phyloP scores from a whole-genome alignment of 371 early-diverging fungal species.

The Apophysomyces variabilis region DNA sequence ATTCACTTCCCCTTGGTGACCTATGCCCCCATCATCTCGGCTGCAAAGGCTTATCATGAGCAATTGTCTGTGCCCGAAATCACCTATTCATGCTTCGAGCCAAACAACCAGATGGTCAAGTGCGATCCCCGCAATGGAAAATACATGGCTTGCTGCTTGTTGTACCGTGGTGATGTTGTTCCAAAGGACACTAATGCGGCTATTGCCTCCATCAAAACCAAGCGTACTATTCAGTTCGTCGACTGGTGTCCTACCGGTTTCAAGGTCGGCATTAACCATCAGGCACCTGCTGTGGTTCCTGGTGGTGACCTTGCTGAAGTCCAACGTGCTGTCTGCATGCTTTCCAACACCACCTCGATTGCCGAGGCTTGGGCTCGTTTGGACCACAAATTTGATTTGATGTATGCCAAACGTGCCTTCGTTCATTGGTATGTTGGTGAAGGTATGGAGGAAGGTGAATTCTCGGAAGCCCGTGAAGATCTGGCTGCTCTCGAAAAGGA shows the following conservation, averaged over 20 bases:
- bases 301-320: constrained; percentile 89
- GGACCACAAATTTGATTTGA: constrained; percentile 92
- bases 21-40: constrained; percentile 90
- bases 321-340: constrained; percentile 89
- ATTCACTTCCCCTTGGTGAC: constrained; percentile 95
- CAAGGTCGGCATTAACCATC: constrained; percentile 95
- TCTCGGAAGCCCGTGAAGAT: constrained; percentile 78
- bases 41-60: constrained; percentile 91
- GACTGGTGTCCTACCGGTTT: constrained; percentile 98
- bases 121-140: constrained; percentile 93
- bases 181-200: constrained; percentile 86
- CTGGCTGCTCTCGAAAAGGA: constrained; percentile 98
- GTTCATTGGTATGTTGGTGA: constrained; percentile 98
- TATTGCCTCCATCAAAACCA: constrained; percentile 86
- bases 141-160: constrained; percentile 93
- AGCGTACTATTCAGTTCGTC: constrained; percentile 91
- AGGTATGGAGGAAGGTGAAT: constrained; percentile 91
- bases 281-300: constrained; percentile 84
- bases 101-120: constrained; percentile 95
- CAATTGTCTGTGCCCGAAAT: constrained; percentile 88
- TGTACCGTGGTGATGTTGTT: constrained; percentile 93
- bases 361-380: constrained; percentile 93
- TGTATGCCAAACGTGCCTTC: constrained; percentile 97
- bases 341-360: constrained; percentile 95
- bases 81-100: constrained; percentile 91